A percentile compares a stretch with the other conserved stretches of the same genome.
Evolutionary conservation across 805 yeast species (phyloP).

Genomic region (Priceomyces castillae): DNA sequence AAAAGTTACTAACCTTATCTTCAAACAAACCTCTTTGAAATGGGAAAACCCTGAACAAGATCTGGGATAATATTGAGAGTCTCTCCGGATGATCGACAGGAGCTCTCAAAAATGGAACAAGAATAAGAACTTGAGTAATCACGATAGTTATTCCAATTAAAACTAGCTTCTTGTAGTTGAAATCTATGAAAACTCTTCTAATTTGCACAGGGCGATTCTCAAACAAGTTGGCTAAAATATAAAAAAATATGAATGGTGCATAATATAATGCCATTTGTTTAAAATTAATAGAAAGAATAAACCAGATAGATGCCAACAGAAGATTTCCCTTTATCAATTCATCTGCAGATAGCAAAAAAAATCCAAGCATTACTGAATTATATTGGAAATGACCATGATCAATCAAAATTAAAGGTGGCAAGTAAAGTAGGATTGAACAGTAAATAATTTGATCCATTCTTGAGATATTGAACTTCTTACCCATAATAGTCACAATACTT

Average conservation of each 20-base stretch:
- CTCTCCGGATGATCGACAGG: slow-evolving; percentile 9
- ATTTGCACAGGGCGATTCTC: slow-evolving; percentile 13
- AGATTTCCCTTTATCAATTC: slow-evolving; percentile 63
- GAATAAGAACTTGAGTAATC: slow-evolving; percentile 47
- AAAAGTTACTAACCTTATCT: slow-evolving; percentile 94
- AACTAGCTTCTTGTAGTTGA: slow-evolving; percentile 57
- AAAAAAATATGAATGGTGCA: slow-evolving; percentile 84
- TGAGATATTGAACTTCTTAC: slow-evolving; percentile 52
- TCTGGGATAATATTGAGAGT: slow-evolving; percentile 49
- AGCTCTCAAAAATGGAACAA: slow-evolving; percentile 11
- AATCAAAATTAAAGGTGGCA: slow-evolving; percentile 76
- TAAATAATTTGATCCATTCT: slow-evolving; percentile 76
- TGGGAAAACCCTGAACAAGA: slow-evolving; percentile 75
- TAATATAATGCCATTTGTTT: slow-evolving; percentile 96
- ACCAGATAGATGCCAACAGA: slow-evolving; percentile 69
- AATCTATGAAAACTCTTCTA: slow-evolving; percentile 16
- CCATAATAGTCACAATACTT: slow-evolving; percentile 67
- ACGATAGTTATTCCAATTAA: slow-evolving; percentile 65
- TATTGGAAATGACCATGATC: slow-evolving; percentile 98
- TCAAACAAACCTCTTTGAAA: slow-evolving; percentile 92
- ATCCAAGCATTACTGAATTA: slow-evolving; percentile 91
- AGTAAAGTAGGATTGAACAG: slow-evolving; percentile 75
- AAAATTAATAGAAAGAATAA: slow-evolving; percentile 74
- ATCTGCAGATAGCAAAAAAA: slow-evolving; percentile 65
- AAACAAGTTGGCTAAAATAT: slow-evolving; percentile 55